Evolutionary conservation across 2,329 filamentous ascomycete species (phyloP), one percentile per base, ranked within the genome.

Genomic region (Rasamsonia emersonii): DNA sequence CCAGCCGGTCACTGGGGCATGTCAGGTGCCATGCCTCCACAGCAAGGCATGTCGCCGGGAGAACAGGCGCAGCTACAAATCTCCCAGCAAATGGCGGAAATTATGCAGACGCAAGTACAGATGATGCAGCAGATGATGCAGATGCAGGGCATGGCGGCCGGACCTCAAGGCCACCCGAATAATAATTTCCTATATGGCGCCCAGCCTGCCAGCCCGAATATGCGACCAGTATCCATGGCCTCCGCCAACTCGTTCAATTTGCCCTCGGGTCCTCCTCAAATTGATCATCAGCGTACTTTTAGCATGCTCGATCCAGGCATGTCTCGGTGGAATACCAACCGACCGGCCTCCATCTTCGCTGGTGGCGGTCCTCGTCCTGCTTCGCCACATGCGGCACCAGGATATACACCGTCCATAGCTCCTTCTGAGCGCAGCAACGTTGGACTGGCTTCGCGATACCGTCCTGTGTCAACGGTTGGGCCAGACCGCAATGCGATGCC

Each of bases 381-480:
- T 35, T 47, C 44, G 31, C 38, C 41, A 33, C 40, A 36, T 33
- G 49, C 46, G 18, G 28, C n/a, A 8, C 45, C 46, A 37, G 58
- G 73, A 6, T 96, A 96, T 59, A 74, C 86, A 1, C 78, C 86
- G 1, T 96, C 89, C 1, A 93, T 98, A 44, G 89, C 91, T 2
- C 91, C 91, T 1, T 94, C 86, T 4, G 91, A 96, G 63, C 81
- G 91, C 39, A 96, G 88, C 68, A 96, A 93, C 55, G 68, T 95
- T 39, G 91, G 91, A 10, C 71, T 93, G 32, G 86, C 91, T 6
- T 80, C 85, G 18, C 78, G 91, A 26, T 98, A 98, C 61, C 76
- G 91, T 27, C 86, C 91, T 2, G 89, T 96, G 1, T 86, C 84
- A 0, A 79, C 81, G 24, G 65, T 71, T 33, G 67, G 65, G 5